These are phyloP conservation scores for Taxillus chinensis DNA, from an alignment of 164 flowering plant species.

Conservation along the genomic window DNA sequence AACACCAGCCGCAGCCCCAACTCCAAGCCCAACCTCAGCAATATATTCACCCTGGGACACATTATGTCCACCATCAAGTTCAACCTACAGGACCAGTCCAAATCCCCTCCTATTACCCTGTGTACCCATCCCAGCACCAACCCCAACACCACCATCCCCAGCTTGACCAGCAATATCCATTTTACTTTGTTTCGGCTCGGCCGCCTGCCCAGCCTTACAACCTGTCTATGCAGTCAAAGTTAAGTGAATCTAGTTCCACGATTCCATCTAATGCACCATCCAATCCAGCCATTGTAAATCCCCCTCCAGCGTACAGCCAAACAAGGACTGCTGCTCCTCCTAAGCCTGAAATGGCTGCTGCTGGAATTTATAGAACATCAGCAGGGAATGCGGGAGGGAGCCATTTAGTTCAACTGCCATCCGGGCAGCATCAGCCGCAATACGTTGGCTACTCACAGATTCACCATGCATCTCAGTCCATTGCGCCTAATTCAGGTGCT, in stretches of 20 bases:
- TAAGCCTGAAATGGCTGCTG: constrained; percentile 41
- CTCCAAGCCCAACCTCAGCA: constrained; percentile 6
- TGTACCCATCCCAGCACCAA: constrained; percentile 16
- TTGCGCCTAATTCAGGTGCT: constrained; percentile 27
- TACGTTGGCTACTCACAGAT: constrained; percentile 55
- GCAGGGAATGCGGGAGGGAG: constrained; percentile 27
- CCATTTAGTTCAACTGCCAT: constrained; percentile 42
- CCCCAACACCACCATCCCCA: constrained; percentile 32
- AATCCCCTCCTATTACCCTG: too few relatives aligned
- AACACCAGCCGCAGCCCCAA: constrained; percentile 12
- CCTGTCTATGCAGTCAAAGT: constrained; percentile 36
- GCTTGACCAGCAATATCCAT: constrained; percentile 47
- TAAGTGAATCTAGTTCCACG: constrained; percentile 25
- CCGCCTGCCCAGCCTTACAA: constrained; percentile 47
- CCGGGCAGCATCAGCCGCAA: constrained; percentile 53
- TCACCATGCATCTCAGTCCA: constrained; percentile 59
- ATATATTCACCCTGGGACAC: too few relatives aligned
- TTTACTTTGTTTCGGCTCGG: constrained; percentile 50
- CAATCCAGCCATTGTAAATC: constrained; percentile 24
- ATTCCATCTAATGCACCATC: constrained; percentile 36
- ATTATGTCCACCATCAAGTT: too few relatives aligned
- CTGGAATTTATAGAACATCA: constrained; percentile 47
- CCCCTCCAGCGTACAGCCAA: constrained; percentile 31
- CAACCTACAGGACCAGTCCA: too few relatives aligned
- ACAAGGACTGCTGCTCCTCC: constrained; percentile 33